Base-by-base conservation (phyloP, 2,329 filamentous ascomycete species). In the Sphaerulina populicola region DNA sequence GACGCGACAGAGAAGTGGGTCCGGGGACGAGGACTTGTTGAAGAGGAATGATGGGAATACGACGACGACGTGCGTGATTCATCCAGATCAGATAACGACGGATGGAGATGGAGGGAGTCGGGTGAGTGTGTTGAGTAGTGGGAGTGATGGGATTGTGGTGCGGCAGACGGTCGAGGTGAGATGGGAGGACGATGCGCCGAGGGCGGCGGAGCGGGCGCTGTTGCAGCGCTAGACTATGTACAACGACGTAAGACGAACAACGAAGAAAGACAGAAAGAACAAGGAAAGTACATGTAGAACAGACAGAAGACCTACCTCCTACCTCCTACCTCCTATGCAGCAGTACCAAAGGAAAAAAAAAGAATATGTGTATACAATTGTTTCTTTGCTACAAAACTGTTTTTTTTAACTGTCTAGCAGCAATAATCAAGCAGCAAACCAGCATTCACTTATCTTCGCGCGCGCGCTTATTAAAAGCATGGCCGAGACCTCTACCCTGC, bases 371-470 rank as follows among this genome's bases (percentile, higher is more conserved):
- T 51, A 51, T 39, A 48, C 29, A 38, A 18, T 18, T 18, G 18
- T 18, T 18, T 18, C 18, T 52, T 47, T 37, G 50, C 54, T 56
- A 51, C 47, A 47, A 47, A 53, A 53, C 51, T 44, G 36, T 55
- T 18, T 18, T 18, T 2, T 18, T 18, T 18, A 3, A 55, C 49
- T 15, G 44, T 52, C 44, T 49, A 14, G 31, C 46, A 39, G 39
- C 39, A 18, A 18, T 18, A 18, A 43, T 49, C 46, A 42, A 49
- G 46, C 46, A 15, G 46, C 46, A 42, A 14, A 42, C 53, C 52
- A 46, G 55, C 59, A 59, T 60, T 54, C 57, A 50, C 45, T 58
- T 45, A 36, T 48, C 46, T 48, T 38, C 40, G 46, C 46, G 39
- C 39, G 37, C 40, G 46, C 46, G 39, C 39, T 41, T 18, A 18